Conservation (phyloP, 495 filamentous ascomycete genomes). For the Clavariopsis aquatica region DNA sequence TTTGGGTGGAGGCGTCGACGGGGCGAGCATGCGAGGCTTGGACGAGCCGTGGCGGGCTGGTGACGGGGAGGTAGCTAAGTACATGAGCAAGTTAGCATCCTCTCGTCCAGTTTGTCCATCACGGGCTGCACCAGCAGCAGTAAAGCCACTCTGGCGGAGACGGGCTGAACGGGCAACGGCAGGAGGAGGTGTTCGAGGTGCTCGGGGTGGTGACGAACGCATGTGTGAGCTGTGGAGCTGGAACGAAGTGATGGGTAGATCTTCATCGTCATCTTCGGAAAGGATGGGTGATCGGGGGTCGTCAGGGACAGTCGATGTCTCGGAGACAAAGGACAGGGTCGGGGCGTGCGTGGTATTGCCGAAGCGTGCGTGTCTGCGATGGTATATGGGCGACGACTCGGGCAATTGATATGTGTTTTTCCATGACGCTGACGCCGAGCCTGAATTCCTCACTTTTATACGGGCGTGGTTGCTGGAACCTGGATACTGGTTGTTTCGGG, state of each 20-base stretch:
- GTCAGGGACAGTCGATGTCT: constrained; percentile 65
- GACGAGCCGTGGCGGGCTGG: constrained; percentile 58
- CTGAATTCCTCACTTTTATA: constrained; percentile 72
- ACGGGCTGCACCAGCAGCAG: constrained; percentile 39
- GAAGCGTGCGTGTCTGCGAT: constrained; percentile 63
- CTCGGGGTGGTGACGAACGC: constrained; percentile 69
- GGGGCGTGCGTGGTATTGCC: constrained; percentile 59
- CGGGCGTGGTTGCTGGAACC: constrained; percentile 51
- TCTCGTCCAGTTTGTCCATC: constrained; percentile 63
- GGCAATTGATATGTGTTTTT: constrained; percentile 71
- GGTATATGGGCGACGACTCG: constrained; percentile 79
- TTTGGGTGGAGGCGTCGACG: constrained; percentile 85
- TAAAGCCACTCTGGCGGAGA: constrained; percentile 39
- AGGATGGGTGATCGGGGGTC: constrained; percentile 62
- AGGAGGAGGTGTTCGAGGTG: constrained; percentile 68
- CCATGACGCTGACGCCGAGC: constrained; percentile 66
- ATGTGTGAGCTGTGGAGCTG: constrained; percentile 55
- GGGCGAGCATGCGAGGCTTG: constrained; percentile 61
- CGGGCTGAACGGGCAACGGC: constrained; percentile 44
- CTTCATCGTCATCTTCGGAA: constrained; percentile 79
- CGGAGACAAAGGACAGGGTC: constrained; percentile 70
- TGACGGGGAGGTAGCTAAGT: constrained; percentile 89
- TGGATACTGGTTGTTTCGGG: constrained; percentile 44
- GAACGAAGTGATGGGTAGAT: constrained; percentile 77
- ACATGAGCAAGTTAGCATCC: constrained; percentile 87